Evolutionary conservation across 108 stramenopile genomes (phyloP), one percentile per base, ranked within the genome.

Genomic region (Aurantiochytrium sp.): DNA sequence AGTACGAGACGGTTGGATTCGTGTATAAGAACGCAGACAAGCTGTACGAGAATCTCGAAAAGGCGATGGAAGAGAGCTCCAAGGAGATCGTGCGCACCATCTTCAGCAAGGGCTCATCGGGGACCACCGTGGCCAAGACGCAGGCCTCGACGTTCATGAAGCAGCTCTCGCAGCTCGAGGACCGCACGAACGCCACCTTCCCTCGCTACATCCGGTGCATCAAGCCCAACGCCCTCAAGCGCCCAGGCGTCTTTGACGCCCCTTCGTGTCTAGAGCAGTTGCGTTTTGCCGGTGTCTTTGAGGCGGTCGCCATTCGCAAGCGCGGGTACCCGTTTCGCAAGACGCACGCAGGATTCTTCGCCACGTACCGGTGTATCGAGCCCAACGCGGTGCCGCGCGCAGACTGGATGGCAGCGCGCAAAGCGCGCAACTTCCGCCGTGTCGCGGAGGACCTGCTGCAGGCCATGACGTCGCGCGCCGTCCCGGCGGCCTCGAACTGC

Each of bases 241-340:
- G 92, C 52, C 95, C 96, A 21, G 88, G 90, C 37, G 91, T 93
- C 52, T 96, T 98, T 92, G 94, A 97, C 55, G 94, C 92, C 36
- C 69, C 91, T 19, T 55, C 90, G 21, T 88, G 88, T 36, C 90
- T 92, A 41, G 34, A 89, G 55, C 92, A 92, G 88, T 89, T 92
- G 48, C 69, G 88, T 52, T 92, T 91, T 52, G 86, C 90, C 4
- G 92, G 92, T 30, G 87, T 91, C 37, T 92, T 92, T 55, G 92
- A 92, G 52, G 92, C 92, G 10, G 90, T 92, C 34, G 39, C 41
- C 17, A 91, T 92, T 45, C 86, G 92, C 32, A 89, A 91, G 86
- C 48, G 30, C 31, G 92, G 92, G 34, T 92, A 91, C 88, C 90
- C 89, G 19, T 86, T 89, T 45, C 87, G 92, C 37, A 52, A 88